Evolutionary conservation across 441 rosid genomes (phyloP).

Genomic region (Sinapis alba): DNA sequence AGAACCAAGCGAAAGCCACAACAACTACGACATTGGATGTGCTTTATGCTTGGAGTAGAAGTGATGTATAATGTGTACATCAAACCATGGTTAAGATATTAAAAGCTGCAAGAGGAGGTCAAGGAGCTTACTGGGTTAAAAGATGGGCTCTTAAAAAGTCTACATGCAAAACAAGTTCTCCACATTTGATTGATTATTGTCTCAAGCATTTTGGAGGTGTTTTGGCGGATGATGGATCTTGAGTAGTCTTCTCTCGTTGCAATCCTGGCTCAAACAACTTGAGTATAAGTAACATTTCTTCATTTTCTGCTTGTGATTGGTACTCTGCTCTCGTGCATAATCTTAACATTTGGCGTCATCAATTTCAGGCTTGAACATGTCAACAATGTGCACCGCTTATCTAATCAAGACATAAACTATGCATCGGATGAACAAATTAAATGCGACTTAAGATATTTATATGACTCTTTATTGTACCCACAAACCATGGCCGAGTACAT

Average conservation of each 20-base stretch:
- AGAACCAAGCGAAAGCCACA: slow-evolving; percentile 17
- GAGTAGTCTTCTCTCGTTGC: slow-evolving; percentile 50
- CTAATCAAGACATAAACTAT: slow-evolving; percentile 31
- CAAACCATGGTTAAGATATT: slow-evolving; percentile 55
- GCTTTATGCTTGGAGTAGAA: slow-evolving; percentile 54
- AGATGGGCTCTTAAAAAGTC: slow-evolving; percentile 64
- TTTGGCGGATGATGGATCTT: slow-evolving; percentile 40
- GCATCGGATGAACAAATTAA: slow-evolving; percentile 54
- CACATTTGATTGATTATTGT: slow-evolving; percentile 67
- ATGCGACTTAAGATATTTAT: slow-evolving; percentile 54
- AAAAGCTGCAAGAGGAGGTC: slow-evolving; percentile 40
- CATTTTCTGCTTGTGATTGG: neutral
- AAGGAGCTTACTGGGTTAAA: slow-evolving; percentile 49
- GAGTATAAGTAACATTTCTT: slow-evolving; percentile 57
- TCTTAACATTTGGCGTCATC: neutral
- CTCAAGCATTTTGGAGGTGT: slow-evolving; percentile 61
- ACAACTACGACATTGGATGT: slow-evolving; percentile 24
- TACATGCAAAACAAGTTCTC: slow-evolving; percentile 51
- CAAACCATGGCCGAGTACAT: slow-evolving; percentile 42
- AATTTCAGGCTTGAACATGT: slow-evolving; percentile 52
- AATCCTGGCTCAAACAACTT: slow-evolving; percentile 46
- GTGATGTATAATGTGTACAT: slow-evolving; percentile 57
- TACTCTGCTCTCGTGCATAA: slow-evolving; percentile 14
- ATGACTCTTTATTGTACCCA: slow-evolving; percentile 55
- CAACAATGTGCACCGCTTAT: slow-evolving; percentile 27